Conservation (phyloP, 495 filamentous ascomycete genomes). For the Penicillium riverlandense region DNA sequence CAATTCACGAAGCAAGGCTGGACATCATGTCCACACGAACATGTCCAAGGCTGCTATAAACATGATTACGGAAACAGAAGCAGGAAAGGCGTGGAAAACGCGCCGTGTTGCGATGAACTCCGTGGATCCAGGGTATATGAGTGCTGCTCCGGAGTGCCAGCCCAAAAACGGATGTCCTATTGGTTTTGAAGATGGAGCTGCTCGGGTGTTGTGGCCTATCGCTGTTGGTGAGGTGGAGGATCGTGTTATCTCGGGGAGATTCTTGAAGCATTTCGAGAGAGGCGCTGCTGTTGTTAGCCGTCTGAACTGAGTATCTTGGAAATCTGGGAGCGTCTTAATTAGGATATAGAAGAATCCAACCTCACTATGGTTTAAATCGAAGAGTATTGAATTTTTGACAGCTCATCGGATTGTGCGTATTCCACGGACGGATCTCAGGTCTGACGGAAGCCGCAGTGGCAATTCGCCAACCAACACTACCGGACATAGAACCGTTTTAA, state of each 20-base stretch:
- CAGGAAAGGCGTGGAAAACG: slow-evolving; percentile 22
- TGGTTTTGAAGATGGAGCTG: slow-evolving; percentile 42
- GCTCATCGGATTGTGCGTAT: too few relatives aligned
- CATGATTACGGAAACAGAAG: slow-evolving; percentile 42
- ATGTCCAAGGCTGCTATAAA: slow-evolving; percentile 46
- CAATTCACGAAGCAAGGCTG: slow-evolving; percentile 20
- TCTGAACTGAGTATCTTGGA: too few relatives aligned
- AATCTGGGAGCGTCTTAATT: too few relatives aligned
- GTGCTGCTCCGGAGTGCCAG: slow-evolving; percentile 33
- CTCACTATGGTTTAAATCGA: too few relatives aligned
- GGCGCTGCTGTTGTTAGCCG: background rate
- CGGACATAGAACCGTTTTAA: too few relatives aligned
- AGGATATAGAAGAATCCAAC: too few relatives aligned
- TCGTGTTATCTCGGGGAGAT: slow-evolving; percentile 29
- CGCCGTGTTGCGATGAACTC: slow-evolving; percentile 37
- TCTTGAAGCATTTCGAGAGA: slow-evolving; percentile 38
- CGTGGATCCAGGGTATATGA: slow-evolving; percentile 46
- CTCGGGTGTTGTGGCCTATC: slow-evolving; percentile 38
- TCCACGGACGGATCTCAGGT: too few relatives aligned
- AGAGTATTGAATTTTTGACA: too few relatives aligned
- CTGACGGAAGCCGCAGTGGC: too few relatives aligned
- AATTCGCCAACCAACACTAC: too few relatives aligned
- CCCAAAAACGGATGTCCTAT: slow-evolving; percentile 25
- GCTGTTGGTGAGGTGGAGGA: slow-evolving; percentile 32
- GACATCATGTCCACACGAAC: slow-evolving; percentile 41